Percentiles rank a stretch among this genome's conserved stretches.
Evolutionary conservation across 2,329 filamentous ascomycete genomes (phyloP).

Genomic region (Tolypocladium pustulatum): DNA sequence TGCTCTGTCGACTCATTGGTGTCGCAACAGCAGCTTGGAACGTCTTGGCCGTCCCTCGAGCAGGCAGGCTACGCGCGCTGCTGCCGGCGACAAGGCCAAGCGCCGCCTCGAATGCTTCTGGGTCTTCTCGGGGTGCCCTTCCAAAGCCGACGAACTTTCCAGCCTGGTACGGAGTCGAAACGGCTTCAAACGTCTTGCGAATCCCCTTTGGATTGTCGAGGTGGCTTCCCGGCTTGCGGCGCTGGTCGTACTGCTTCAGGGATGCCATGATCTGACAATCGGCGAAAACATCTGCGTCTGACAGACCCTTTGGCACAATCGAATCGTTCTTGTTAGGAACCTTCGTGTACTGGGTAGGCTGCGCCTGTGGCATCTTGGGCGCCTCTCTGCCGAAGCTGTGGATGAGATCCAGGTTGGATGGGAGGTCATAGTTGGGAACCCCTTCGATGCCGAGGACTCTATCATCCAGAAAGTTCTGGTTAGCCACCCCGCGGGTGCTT

Average conservation of each 20-base stretch:
- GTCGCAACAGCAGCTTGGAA: constrained; percentile 19
- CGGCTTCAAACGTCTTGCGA: constrained; percentile 44
- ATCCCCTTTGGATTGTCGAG: constrained; percentile 43
- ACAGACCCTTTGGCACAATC: constrained; percentile 42
- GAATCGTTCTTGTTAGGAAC: constrained; percentile 44
- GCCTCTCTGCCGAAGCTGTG: constrained; percentile 34
- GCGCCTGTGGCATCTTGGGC: constrained; percentile 46
- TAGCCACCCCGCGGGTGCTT: constrained; percentile 45
- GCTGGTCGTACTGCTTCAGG: constrained; percentile 44
- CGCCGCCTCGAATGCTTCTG: constrained; percentile 37
- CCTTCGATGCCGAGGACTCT: constrained; percentile 50
- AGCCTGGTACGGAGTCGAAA: constrained; percentile 35
- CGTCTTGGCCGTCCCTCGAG: constrained; percentile 13
- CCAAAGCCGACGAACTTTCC: constrained; percentile 38
- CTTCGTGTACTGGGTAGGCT: constrained; percentile 49
- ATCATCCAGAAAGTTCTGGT: constrained; percentile 46
- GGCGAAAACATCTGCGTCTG: constrained; percentile 39
- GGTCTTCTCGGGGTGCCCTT: constrained; percentile 31
- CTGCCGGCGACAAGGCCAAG: constrained; percentile 36
- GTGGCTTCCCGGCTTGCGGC: constrained; percentile 43
- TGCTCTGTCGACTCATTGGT: constrained; percentile 47
- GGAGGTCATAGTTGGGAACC: constrained; percentile 47
- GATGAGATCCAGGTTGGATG: constrained; percentile 47
- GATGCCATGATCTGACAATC: constrained; percentile 49
- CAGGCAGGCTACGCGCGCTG: constrained; percentile 30